Percentiles rank a stretch among this genome's conserved stretches.
Evolutionary conservation across 164 flowering plant genomes (phyloP).

Genomic region (Litsea cubeba): DNA sequence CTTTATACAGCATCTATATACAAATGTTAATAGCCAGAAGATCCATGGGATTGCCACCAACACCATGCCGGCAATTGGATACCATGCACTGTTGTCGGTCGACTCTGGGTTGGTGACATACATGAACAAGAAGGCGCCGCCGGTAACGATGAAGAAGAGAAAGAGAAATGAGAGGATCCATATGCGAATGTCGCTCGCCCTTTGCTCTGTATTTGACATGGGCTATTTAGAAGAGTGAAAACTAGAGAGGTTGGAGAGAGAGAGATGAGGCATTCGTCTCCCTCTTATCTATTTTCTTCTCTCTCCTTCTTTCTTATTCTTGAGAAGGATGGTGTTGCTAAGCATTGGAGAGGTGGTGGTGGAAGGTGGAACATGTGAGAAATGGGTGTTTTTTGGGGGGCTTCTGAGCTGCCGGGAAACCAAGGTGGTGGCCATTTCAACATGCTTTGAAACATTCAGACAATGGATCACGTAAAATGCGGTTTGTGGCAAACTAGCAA

Average conservation of each 20-base stretch:
- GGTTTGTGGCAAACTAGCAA: background rate
- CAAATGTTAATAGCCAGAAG: background rate
- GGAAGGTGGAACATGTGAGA: background rate
- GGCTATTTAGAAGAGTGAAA: background rate
- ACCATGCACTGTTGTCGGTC: background rate
- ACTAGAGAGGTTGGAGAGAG: background rate
- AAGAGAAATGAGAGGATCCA: slow-evolving; percentile 6
- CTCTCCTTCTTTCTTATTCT: background rate
- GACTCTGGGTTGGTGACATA: background rate
- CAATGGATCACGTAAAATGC: background rate
- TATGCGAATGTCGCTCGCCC: slow-evolving; percentile 2
- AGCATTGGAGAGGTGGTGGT: background rate
- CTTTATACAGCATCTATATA: slow-evolving; percentile 3
- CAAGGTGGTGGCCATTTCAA: background rate
- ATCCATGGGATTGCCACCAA: slow-evolving; percentile 6
- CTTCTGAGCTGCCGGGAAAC: background rate
- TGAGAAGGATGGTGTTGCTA: background rate
- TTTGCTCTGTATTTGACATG: background rate
- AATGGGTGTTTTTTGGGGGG: background rate
- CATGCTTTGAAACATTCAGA: background rate
- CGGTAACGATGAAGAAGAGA: background rate
- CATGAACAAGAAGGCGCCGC: slow-evolving; percentile 1
- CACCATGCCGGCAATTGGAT: background rate
- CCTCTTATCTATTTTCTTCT: background rate
- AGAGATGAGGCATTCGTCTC: background rate